Base-by-base conservation (phyloP, 2,329 filamentous ascomycete species). In the Trichoderma sp. region DNA sequence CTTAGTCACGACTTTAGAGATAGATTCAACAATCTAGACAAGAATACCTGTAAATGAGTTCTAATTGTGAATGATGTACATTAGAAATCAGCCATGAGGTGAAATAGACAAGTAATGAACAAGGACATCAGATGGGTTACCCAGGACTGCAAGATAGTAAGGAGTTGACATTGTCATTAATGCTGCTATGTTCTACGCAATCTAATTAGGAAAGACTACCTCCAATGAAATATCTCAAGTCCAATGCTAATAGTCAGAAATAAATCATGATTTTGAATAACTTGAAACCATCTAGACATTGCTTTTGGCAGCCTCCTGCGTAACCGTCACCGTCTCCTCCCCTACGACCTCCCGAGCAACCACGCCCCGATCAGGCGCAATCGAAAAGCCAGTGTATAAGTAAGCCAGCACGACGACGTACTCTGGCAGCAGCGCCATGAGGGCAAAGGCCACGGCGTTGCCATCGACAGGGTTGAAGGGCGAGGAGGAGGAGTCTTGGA, bases 401-500 rank as follows among this genome's bases (percentile, higher is more conserved):
- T 66, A 67, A 5, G 67, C 50, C 19, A 63, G n/a, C 19, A 70
- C 59, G 3, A 66, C 66, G 15, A 68, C 60, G 28, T 70, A 68
- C 50, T 69, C 68, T 45, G 67, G 64, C 9, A 69, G 39, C 45
- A 69, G 28, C 1, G 58, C 67, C 64, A 70, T 68, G 10, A 69
- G 41, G 2, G 54, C 67, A 47, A 70, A 69, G 0, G 66, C 47
- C 9, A 67, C 47, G 3, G 67, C 56, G 10, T 56, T 66, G n/a
- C 67, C 69, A 26, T 21, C 60, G 1, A 69, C 61, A 15, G 70
- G 71, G 41, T 67, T 70, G 63, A 70, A 72, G 5, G 56, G 51
- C 14, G 66, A 68, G 3, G 30, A 10, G 15, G 9, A 5, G 28
- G 28, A 24, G 17, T 62, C 39, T 54, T 68, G 39, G 5, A 63